phyloP scores from a whole-genome alignment of 495 filamentous ascomycete species.

The Penicillium riverlandense region DNA sequence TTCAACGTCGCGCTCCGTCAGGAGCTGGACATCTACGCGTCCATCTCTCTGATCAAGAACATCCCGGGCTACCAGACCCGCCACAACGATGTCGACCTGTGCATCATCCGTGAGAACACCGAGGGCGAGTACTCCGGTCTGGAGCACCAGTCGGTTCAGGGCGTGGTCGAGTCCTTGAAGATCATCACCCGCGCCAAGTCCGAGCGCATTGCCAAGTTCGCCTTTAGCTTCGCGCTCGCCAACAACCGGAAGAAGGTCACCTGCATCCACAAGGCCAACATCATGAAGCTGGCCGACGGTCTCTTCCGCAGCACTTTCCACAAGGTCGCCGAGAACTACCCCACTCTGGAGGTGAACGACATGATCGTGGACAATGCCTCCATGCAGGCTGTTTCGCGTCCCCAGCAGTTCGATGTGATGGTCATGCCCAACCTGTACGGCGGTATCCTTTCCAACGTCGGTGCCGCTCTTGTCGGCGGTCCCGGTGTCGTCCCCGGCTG shows the following conservation, averaged over 20 bases:
- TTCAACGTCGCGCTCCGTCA: conserved; percentile 99
- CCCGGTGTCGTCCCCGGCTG: conserved; percentile 95
- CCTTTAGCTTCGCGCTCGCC: conserved; percentile 92
- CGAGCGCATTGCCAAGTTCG: conserved; percentile 97
- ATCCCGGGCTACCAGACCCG: conserved; percentile 97
- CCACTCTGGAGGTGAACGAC: conserved; percentile 87
- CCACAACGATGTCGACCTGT: conserved; percentile 92
- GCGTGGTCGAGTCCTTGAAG: conserved; percentile 98
- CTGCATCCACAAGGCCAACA: conserved; percentile 99
- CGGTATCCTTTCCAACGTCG: conserved; percentile 97
- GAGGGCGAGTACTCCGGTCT: conserved; percentile 98
- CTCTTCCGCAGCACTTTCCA: conserved; percentile 97
- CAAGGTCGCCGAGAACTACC: conserved; percentile 84
- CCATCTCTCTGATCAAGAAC: conserved; percentile 97
- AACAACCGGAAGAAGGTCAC: conserved; percentile 99
- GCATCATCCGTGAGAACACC: conserved; percentile 99
- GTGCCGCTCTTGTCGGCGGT: conserved; percentile 95
- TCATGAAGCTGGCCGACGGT: conserved; percentile 99
- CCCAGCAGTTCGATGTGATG: conserved; percentile 99
- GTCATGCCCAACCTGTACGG: conserved; percentile 99
- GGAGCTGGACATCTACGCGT: conserved; percentile 99
- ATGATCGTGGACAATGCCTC: conserved; percentile 99
- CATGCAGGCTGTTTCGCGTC: conserved; percentile 93
- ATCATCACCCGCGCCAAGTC: conserved; percentile 98
- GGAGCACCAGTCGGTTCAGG: conserved; percentile 94